These are phyloP conservation scores for Penstemon barbatus DNA, from an alignment of 257 asterid species.

Conservation along the genomic window DNA sequence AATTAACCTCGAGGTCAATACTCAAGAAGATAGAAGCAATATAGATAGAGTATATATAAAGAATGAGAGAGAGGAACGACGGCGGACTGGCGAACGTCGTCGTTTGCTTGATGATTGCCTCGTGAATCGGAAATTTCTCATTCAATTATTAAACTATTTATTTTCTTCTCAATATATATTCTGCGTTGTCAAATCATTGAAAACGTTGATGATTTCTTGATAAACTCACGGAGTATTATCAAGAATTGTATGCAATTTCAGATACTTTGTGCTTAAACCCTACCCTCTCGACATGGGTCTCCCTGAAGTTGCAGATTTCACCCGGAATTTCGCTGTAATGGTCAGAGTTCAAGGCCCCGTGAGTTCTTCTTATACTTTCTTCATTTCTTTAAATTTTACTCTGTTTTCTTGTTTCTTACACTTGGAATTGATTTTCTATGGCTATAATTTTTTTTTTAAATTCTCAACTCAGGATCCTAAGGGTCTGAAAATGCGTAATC, in stretches of 20 bases:
- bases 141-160: slow-evolving; percentile 15
- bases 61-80: slow-evolving; percentile 33
- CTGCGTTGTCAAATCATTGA: neutral
- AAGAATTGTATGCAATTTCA: slow-evolving; percentile 33
- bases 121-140: slow-evolving; percentile 26
- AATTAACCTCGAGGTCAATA: neutral
- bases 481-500: slow-evolving; percentile 90
- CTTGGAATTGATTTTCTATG: slow-evolving; percentile 9
- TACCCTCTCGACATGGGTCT: slow-evolving; percentile 55
- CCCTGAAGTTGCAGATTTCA: slow-evolving; percentile 75
- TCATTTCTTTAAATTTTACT: neutral
- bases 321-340: slow-evolving; percentile 86
- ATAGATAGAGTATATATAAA: neutral
- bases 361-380: slow-evolving; percentile 32
- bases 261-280: slow-evolving; percentile 22
- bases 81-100: slow-evolving; percentile 38
- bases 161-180: slow-evolving; percentile 4
- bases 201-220: slow-evolving; percentile 22
- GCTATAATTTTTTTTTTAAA: slow-evolving; percentile 15
- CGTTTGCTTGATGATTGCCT: slow-evolving; percentile 32
- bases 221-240: neutral
- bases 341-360: slow-evolving; percentile 98
- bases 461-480: slow-evolving; percentile 76
- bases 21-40: neutral
- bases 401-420: neutral